Base-by-base conservation (phyloP, 768 basidiomycete genomes). In the Termitomyces sp. region DNA sequence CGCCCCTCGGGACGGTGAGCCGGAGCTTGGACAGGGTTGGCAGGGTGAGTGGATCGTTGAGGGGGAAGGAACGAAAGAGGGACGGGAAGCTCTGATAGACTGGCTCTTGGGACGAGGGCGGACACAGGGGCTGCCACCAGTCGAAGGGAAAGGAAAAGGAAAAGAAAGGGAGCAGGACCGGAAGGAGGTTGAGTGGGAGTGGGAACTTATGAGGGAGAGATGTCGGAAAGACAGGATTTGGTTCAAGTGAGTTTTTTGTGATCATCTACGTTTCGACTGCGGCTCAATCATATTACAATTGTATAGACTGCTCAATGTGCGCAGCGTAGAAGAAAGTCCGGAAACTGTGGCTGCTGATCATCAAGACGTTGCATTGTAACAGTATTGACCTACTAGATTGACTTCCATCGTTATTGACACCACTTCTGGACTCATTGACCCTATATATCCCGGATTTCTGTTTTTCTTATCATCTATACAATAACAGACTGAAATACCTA, bases 1-100 rank as follows among this genome's bases (percentile, higher is more conserved):
- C 81, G 63, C 87, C 89, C 49, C 88, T 82, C 8, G 40, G 11
- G 47, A 28, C 87, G 85, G 47, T 87, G 90, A 4, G 90, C 90
- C 13, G 87, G 86, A 4, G 72, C 74, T 33, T 83, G 80, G 20
- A 78, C 83, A 3, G 79, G 83, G 13, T 88, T 87, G 46, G 61
- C 55, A 59, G 36, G 58, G 61, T 1, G 58, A 62, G 48, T 62
- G 61, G 61, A 51, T 62, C 0, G 33, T 62, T 1, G 61, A 62
- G 20, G 61, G 61, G 11, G 61, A 62, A 30, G 79, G 69, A 46
- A 66, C 70, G 40, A 92, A 73, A 61, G 90, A 88, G 65, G 91
- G 89, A 61, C 85, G 87, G 13, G 79, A 81, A n/a, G 86, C 84
- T 5, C 88, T 90, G 66, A 61, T 59, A 71, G 68, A 66, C 73